Percentiles rank a stretch among this genome's conserved stretches.
phyloP scores from a whole-genome alignment of 352 stramenopile genomes.

The Peronospora belbahrii region DNA sequence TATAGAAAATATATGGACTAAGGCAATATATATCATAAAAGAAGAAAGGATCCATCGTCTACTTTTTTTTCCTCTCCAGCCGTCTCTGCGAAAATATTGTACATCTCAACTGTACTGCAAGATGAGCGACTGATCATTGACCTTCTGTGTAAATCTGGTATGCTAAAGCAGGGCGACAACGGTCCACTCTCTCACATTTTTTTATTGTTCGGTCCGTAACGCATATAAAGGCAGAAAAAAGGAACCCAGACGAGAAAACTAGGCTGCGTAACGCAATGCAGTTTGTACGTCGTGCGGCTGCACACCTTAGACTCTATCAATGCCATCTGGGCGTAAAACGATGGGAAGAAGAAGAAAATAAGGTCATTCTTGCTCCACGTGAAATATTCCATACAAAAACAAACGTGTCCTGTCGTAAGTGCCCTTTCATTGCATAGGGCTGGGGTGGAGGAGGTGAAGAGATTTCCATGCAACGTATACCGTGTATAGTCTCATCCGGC shows the following conservation, averaged over 20 bases:
- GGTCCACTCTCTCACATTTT: neutral
- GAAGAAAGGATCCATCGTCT: too few relatives aligned
- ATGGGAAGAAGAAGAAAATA: slow-evolving; percentile 5
- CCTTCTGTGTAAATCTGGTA: neutral
- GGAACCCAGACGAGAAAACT: slow-evolving; percentile 4
- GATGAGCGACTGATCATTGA: slow-evolving; percentile 3
- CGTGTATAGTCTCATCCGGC: neutral
- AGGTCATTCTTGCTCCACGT: too few relatives aligned
- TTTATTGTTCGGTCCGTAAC: slow-evolving; percentile 12
- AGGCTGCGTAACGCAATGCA: slow-evolving; percentile 1
- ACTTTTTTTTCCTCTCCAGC: too few relatives aligned
- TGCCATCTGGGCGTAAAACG: slow-evolving; percentile 1
- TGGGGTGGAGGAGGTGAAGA: too few relatives aligned
- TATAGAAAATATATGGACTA: too few relatives aligned
- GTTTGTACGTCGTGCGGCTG: too few relatives aligned
- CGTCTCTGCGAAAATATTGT: too few relatives aligned
- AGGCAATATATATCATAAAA: too few relatives aligned
- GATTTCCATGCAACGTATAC: too few relatives aligned
- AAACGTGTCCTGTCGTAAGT: neutral
- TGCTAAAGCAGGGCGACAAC: neutral
- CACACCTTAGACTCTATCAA: neutral
- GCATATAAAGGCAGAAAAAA: slow-evolving; percentile 16
- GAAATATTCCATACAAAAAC: neutral
- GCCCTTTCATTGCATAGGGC: slow-evolving; percentile 1
- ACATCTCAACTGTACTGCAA: slow-evolving; percentile 4